phyloP scores from a whole-genome alignment of 495 filamentous ascomycete species.

The Peziza echinospora region DNA sequence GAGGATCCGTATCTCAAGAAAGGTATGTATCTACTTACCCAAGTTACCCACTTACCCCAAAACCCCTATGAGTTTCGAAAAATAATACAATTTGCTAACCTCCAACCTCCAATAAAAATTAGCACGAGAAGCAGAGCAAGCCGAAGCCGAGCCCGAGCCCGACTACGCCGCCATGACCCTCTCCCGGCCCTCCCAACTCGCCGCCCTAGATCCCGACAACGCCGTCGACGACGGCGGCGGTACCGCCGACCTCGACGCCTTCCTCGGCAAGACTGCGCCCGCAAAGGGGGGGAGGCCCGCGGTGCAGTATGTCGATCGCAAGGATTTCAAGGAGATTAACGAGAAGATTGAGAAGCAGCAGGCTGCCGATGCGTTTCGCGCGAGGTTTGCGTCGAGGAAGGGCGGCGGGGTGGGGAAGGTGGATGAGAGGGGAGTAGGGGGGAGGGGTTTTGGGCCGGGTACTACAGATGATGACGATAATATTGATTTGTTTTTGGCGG shows the following conservation, averaged over 20 bases:
- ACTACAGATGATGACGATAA: constrained; percentile 8
- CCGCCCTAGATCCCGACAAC: constrained; percentile 12
- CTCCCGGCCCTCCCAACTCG: constrained; percentile 3
- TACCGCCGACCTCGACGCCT: background rate
- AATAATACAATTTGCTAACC: too few relatives aligned
- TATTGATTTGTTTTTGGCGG: constrained; percentile 17
- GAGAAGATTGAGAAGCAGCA: constrained; percentile 18
- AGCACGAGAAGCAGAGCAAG: background rate
- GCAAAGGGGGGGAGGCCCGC: constrained; percentile 9
- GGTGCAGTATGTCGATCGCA: constrained; percentile 12
- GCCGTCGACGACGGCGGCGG: constrained; percentile 1
- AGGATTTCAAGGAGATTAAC: constrained; percentile 16
- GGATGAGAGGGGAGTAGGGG: background rate
- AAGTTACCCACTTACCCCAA: too few relatives aligned
- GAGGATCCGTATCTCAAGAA: constrained; percentile 6
- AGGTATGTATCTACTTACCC: constrained; percentile 6
- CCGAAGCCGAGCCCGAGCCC: constrained; percentile 9
- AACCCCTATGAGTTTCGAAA: too few relatives aligned
- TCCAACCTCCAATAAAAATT: background rate
- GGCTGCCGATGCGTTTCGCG: constrained; percentile 16
- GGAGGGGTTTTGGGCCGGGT: constrained; percentile 2
- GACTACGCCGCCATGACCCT: constrained; percentile 17
- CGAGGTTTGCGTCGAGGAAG: constrained; percentile 16
- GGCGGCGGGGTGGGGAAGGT: background rate
- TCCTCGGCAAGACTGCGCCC: background rate